Base-by-base conservation (phyloP, 495 filamentous ascomycete genomes). In the Evernia prunastri region DNA sequence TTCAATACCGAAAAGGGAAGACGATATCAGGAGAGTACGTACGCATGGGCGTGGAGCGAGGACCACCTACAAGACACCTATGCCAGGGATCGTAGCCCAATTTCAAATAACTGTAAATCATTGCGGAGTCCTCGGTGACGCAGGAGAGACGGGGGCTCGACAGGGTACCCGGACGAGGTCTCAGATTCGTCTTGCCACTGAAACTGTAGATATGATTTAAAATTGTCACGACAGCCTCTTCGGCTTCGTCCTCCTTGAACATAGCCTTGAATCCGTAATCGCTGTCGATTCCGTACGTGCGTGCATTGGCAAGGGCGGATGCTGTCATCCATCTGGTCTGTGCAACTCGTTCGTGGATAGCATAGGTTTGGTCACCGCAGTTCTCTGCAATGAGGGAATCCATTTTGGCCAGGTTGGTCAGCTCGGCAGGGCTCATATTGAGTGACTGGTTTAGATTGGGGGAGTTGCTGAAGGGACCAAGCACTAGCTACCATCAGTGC, bases 71-170 rank as follows among this genome's bases (percentile, higher is more conserved):
- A 17, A 59, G 59, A 25, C 59, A 61, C 29, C 59, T 61, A 20
- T 47, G 27, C 59, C 43, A 61, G 9, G 59, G 59, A 37, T 61
- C 59, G 45, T 61, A 61, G 11, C 42, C 59, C 42, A 59, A 33
- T 1, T 59, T 18, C n/a, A 59, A 27, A 31, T 39, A 36, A n/a
- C 3, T 23, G 59, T 51, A 61, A 11, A n/a, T n/a, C 20, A 27
- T 25, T 37, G 45, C 29, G 20, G 59, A 47, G 13, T 31, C 43
- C 20, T 43, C 42, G 2, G 31, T 36, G 15, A 39, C 43, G 42
- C 43, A 61, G 18, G 43, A 39, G 20, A 61, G 33, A 37, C 43
- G 39, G n/a, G 59, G 59, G 23, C 17, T 18, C 9, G n/a, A 25
- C 2, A 29, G 15, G 15, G 4, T 53, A n/a, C 12, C 35, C 23